phyloP scores from a whole-genome alignment of 1,284 basidiomycete species.

The Leccinum solheimii region DNA sequence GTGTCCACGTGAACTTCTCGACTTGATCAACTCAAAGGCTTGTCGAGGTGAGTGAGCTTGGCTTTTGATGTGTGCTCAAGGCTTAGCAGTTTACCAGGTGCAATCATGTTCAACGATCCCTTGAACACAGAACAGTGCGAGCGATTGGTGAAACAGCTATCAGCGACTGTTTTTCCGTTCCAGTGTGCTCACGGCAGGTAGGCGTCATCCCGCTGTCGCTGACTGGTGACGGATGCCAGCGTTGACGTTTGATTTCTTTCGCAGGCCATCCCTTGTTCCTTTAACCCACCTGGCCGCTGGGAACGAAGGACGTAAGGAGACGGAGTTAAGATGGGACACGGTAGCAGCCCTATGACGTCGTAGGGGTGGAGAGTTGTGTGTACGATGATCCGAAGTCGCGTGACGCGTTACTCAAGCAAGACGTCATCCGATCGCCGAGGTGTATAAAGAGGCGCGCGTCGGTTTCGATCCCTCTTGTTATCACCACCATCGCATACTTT shows the following conservation, averaged over 20 bases:
- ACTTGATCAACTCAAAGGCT: constrained; percentile 89
- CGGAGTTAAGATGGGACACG: constrained; percentile 29
- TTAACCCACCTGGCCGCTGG: constrained; percentile 34
- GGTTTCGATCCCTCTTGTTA: constrained; percentile 4
- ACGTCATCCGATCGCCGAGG: constrained; percentile 38
- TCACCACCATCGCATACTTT: neutral
- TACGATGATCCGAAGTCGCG: constrained; percentile 27
- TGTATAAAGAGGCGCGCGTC: constrained; percentile 34
- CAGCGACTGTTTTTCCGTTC: constrained; percentile 79
- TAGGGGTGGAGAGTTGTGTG: neutral
- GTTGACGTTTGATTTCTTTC: neutral
- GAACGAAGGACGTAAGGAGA: constrained; percentile 7
- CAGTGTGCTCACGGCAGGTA: constrained; percentile 93
- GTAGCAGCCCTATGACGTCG: constrained; percentile 24
- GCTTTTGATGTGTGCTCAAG: neutral
- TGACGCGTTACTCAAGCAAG: constrained; percentile 31
- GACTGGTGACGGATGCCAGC: constrained; percentile 3
- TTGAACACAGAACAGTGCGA: constrained; percentile 70
- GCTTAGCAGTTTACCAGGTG: constrained; percentile 51
- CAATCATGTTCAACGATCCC: constrained; percentile 95
- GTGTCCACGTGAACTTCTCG: constrained; percentile 78
- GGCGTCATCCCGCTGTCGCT: constrained; percentile 16
- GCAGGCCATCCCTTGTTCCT: constrained; percentile 51
- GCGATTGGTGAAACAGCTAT: constrained; percentile 66
- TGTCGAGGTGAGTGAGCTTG: constrained; percentile 68